phyloP scores from a whole-genome alignment of 2,329 filamentous ascomycete genomes.

The Aspergillus sp. region DNA sequence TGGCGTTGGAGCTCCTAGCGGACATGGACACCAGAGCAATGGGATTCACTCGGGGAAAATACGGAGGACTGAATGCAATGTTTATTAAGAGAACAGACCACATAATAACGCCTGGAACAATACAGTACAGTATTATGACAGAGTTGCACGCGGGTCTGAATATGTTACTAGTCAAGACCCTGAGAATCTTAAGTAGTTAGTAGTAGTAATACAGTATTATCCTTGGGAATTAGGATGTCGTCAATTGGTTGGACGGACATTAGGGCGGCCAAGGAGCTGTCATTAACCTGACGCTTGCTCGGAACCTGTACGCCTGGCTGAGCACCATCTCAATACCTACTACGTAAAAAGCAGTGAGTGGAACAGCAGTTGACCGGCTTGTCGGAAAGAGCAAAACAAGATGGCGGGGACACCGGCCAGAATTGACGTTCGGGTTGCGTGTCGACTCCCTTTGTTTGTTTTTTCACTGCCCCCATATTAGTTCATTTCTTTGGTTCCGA shows the following conservation, averaged over 20 bases:
- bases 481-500: no score
- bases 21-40: neutral
- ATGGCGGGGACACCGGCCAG: no score
- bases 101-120: neutral
- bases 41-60: neutral
- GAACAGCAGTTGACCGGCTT: neutral
- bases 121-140: no score
- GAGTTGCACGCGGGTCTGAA: no score
- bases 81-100: neutral
- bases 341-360: no score
- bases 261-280: neutral
- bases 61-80: neutral
- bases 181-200: neutral
- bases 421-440: neutral
- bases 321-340: neutral
- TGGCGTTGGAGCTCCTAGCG: neutral
- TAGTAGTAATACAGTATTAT: no score
- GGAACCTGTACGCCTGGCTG: neutral
- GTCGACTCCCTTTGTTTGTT: neutral
- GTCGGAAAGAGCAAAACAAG: neutral
- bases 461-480: neutral
- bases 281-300: neutral
- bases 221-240: neutral
- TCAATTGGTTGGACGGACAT: neutral
- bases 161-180: neutral